Percentiles rank a stretch among this genome's conserved stretches.
Conservation (phyloP, 2,329 filamentous ascomycete species). For the Sclerotinia subarctica region DNA sequence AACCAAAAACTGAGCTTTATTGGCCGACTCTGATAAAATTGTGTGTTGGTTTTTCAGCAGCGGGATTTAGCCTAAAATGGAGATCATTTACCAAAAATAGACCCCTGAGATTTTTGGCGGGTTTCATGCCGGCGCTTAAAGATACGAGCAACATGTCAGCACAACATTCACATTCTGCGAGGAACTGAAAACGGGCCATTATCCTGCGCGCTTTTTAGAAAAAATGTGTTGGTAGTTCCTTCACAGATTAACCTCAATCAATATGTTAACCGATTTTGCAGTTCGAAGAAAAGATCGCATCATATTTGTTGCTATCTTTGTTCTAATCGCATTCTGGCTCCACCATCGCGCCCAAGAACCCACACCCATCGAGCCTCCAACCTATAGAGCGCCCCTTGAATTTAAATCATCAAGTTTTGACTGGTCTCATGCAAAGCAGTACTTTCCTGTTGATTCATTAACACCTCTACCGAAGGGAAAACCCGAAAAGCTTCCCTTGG, state of each 20-base stretch:
- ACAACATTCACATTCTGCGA: background rate
- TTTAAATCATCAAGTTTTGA: slow-evolving; percentile 1
- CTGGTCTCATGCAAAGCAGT: background rate
- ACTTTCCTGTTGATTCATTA: background rate
- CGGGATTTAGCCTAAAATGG: background rate
- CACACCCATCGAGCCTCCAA: background rate
- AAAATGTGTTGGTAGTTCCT: slow-evolving; percentile 3
- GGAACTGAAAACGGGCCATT: background rate
- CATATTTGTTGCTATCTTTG: slow-evolving; percentile 10
- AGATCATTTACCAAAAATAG: background rate
- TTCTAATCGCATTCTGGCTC: background rate
- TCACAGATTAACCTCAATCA: background rate
- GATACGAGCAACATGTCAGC: background rate
- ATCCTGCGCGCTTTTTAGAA: background rate
- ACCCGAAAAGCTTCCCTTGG: background rate
- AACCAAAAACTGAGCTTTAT: background rate
- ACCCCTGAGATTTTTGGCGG: background rate
- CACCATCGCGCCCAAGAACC: background rate
- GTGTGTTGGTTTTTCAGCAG: background rate
- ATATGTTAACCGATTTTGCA: slow-evolving; percentile 6
- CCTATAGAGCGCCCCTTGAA: slow-evolving; percentile 3
- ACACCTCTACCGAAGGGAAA: background rate
- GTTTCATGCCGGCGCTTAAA: background rate
- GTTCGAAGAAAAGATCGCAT: slow-evolving; percentile 9
- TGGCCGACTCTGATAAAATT: background rate